These are phyloP conservation scores for Sporisorium exsertum DNA, from an alignment of 1,284 basidiomycete genomes.

Conservation along the genomic window DNA sequence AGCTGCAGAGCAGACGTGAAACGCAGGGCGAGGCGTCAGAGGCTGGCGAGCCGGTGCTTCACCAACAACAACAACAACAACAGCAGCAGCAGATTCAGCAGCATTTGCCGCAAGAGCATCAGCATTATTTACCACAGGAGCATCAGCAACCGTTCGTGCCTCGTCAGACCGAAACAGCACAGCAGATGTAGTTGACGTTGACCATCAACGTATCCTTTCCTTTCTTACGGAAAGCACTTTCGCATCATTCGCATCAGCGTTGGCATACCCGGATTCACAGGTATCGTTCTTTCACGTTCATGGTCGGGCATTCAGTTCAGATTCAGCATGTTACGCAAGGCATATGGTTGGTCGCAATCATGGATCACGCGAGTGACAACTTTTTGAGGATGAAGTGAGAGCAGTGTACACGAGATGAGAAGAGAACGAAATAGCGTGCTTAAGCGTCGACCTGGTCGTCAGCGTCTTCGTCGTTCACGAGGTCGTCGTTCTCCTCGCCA, in stretches of 20 bases:
- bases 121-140: neutral
- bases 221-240: neutral
- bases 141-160: neutral
- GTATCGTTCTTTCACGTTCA: conserved; percentile 1
- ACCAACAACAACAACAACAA: neutral
- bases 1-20: conserved; percentile 27
- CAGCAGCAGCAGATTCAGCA: conserved; percentile 2
- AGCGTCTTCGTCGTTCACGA: conserved; percentile 73
- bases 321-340: neutral
- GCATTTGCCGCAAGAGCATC: conserved; percentile 2
- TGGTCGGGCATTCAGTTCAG: neutral
- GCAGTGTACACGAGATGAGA: conserved; percentile 5
- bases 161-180: neutral
- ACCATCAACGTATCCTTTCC: neutral
- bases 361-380: conserved; percentile 8
- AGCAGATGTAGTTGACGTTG: conserved; percentile 3
- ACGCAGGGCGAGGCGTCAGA: conserved; percentile 23
- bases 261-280: neutral
- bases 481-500: conserved; percentile 74
- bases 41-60: conserved; percentile 4
- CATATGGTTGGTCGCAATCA: neutral
- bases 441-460: conserved; percentile 34
- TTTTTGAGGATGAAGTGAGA: conserved; percentile 7
- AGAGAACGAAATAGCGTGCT: neutral
- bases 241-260: neutral